Base-by-base conservation (phyloP, 176 grass and related monocot genomes). In the Oryza meyeriana region DNA sequence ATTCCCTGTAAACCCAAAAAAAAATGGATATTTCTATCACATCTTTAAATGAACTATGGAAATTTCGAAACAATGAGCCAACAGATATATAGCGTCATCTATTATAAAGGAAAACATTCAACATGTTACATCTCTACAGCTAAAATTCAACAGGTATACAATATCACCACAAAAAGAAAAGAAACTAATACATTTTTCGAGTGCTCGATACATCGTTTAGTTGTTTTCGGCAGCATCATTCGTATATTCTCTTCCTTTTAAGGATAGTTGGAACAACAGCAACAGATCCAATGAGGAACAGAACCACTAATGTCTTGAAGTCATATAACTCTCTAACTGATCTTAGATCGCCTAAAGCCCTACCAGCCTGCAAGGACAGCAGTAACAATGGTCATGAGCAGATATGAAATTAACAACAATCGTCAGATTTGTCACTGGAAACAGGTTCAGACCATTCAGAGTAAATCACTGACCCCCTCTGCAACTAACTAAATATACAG, bases 261-360 rank as follows among this genome's bases (percentile, higher is more conserved):
- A 95, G 81, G 59, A 99, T 92, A 47, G 91, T 88, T 39, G 96
- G 96, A 52, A 90, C 88, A 77, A 99, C 90, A 69, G 77, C 87
- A 71, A 92, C 72, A 62, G 89, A 90, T 78, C 96, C 93, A 80
- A 95, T 94, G 20, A 99, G 87, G 79, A 99, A 99, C 57, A 99
- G 73, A 77, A 99, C 80, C 11, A 93, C 57, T 71, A 99, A 81
- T 79, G 93, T 99, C 83, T 99, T 95, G 38, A 93, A 93, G 89
- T 99, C 96, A 52, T 99, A 95, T 32, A 95, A 66, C 48, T 99
- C 96, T 65, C 89, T 91, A 57, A 99, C 73, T 27, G 96, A 99
- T 81, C 83, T 99, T 66, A 99, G 80, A 86, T 95, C 93, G 2
- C 91, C 85, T 71, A 95, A 81, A 79, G 93, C 96, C 61, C 92